Evolutionary conservation across 176 grass and related monocot genomes (phyloP).

Genomic region (Luzula sylvatica): DNA sequence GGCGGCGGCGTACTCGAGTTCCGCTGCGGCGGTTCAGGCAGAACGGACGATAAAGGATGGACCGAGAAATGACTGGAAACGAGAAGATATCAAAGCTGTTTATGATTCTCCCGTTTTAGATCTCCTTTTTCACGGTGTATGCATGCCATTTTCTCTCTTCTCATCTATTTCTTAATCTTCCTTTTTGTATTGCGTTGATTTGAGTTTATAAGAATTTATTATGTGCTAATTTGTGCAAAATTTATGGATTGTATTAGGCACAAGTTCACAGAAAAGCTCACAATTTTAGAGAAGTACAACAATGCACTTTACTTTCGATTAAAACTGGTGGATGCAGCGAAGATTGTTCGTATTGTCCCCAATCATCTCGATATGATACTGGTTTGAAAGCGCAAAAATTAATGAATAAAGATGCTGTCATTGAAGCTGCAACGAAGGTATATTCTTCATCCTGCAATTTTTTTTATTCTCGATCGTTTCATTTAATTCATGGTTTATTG

Average conservation of each 20-base stretch:
- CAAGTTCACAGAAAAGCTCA: slow-evolving; percentile 81
- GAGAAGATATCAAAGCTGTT: slow-evolving; percentile 76
- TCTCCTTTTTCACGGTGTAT: slow-evolving; percentile 91
- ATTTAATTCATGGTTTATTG: background rate
- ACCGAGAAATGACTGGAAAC: slow-evolving; percentile 65
- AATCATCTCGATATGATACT: slow-evolving; percentile 84
- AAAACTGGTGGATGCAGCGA: slow-evolving; percentile 98
- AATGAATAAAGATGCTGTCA: slow-evolving; percentile 86
- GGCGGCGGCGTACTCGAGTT: slow-evolving; percentile 29
- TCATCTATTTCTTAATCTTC: background rate
- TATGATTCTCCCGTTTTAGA: slow-evolving; percentile 85
- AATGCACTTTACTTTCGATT: slow-evolving; percentile 97
- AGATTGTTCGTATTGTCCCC: slow-evolving; percentile 96
- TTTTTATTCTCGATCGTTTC: background rate
- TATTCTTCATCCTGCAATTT: background rate
- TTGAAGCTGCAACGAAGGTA: slow-evolving; percentile 89
- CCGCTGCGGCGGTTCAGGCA: slow-evolving; percentile 50
- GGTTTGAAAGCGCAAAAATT: slow-evolving; percentile 85
- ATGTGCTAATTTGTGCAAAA: background rate
- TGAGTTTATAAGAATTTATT: background rate
- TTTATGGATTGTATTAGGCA: slow-evolving; percentile 31
- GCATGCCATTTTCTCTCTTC: background rate
- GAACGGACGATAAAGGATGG: slow-evolving; percentile 58
- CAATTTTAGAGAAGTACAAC: slow-evolving; percentile 93
- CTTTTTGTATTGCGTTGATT: background rate